Percentiles rank a stretch among this genome's conserved stretches.
Conservation (phyloP, 2,329 filamentous ascomycete species). For the Chrysoporthe cubensis region DNA sequence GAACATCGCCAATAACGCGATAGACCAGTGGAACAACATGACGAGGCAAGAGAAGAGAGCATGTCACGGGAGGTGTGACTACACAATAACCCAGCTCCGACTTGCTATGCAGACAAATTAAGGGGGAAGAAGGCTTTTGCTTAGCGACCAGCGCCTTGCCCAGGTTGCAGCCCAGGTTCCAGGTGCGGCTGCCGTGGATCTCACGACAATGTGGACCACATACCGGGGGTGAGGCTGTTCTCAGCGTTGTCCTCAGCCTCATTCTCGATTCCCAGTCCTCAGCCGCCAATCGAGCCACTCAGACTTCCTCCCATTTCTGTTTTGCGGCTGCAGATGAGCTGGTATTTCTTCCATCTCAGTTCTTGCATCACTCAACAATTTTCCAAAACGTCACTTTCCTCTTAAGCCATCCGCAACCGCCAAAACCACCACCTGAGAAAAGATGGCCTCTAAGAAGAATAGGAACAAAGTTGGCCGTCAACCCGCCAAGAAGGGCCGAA, state of each 20-base stretch:
- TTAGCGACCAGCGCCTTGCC: background rate
- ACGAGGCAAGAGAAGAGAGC: background rate
- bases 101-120: no score
- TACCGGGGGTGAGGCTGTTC: background rate
- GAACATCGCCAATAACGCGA: background rate
- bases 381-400: background rate
- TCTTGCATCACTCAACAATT: background rate
- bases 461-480: background rate
- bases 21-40: background rate
- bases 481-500: background rate
- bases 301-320: background rate
- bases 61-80: background rate
- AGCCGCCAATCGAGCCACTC: background rate
- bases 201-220: background rate
- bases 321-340: background rate
- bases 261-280: background rate
- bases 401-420: background rate
- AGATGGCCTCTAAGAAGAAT: background rate
- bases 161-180: background rate
- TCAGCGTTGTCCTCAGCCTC: background rate
- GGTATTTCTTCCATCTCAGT: background rate
- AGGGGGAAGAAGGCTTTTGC: background rate
- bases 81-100: background rate
- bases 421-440: background rate
- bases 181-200: background rate